Conservation (phyloP, 2,329 filamentous ascomycete species). For the Fusarium haematococcum region DNA sequence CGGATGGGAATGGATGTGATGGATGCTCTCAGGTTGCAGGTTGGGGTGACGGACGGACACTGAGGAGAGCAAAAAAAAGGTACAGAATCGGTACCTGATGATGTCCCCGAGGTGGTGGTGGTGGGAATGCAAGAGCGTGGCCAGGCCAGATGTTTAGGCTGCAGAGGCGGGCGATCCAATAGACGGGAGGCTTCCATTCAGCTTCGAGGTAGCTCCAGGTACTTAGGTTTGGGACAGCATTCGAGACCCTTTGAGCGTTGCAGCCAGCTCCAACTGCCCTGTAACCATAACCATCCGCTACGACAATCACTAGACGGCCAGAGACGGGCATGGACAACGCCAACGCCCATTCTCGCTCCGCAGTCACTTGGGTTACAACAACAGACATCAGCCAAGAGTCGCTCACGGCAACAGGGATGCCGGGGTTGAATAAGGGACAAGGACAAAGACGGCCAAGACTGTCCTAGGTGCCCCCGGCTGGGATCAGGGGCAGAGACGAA, state of each 20-base stretch:
- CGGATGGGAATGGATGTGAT: conserved; percentile 3
- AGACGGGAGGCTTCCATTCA: neutral
- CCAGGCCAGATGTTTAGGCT: neutral
- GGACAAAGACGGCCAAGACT: conserved; percentile 19
- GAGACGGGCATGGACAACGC: neutral
- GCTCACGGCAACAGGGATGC: conserved; percentile 4
- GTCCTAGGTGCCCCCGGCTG: conserved; percentile 6
- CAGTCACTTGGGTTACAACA: conserved; percentile 1
- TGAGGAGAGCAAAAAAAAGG: neutral
- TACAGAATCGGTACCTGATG: conserved; percentile 26
- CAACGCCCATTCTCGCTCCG: conserved; percentile 1
- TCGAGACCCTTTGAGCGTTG: neutral
- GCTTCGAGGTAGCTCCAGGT: neutral
- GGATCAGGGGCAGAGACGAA: conserved; percentile 38
- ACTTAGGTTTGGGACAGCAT: neutral
- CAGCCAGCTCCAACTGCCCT: neutral
- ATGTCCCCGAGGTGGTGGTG: conserved; percentile 19
- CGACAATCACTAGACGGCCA: conserved; percentile 2
- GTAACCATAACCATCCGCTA: conserved; percentile 5
- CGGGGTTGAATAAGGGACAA: conserved; percentile 17
- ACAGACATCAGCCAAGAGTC: neutral
- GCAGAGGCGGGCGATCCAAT: neutral
- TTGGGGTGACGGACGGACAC: neutral
- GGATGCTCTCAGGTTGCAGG: conserved; percentile 12
- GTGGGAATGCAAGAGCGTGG: conserved; percentile 33